phyloP scores from a whole-genome alignment of 306 rosid species.

The Dryas drummondii region DNA sequence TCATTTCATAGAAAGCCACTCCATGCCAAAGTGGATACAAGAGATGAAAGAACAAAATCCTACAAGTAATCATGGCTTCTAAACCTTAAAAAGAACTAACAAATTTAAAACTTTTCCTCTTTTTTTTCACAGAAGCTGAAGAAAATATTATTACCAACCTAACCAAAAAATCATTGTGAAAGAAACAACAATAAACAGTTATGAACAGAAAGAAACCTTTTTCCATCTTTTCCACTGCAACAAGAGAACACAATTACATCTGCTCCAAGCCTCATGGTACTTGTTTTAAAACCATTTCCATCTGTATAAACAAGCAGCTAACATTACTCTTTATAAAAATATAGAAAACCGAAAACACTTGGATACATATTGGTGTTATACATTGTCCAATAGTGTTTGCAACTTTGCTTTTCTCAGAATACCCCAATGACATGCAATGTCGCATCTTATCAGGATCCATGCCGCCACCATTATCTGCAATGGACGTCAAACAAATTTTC shows the following conservation, averaged over 20 bases:
- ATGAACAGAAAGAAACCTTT: constrained; percentile 49
- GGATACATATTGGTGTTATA: constrained; percentile 27
- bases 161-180: neutral
- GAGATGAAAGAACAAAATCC: constrained; percentile 2
- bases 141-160: neutral
- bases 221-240: constrained; percentile 57
- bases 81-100: neutral
- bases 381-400: constrained; percentile 96
- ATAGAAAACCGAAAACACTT: constrained; percentile 3
- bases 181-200: constrained; percentile 24
- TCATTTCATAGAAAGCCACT: neutral
- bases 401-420: constrained; percentile 79
- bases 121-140: neutral
- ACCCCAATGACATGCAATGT: constrained; percentile 96
- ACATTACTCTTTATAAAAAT: constrained; percentile 25
- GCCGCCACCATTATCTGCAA: constrained; percentile 98
- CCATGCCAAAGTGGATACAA: neutral
- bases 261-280: constrained; percentile 99
- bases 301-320: constrained; percentile 51
- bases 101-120: neutral
- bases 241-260: constrained; percentile 96
- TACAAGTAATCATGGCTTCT: neutral
- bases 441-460: constrained; percentile 98
- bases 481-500: constrained; percentile 20
- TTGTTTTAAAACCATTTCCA: constrained; percentile 98